Evolutionary conservation across 163 green algal genomes (phyloP), one percentile per base, ranked within the genome.

Genomic region (Prototheca stagnorum): DNA sequence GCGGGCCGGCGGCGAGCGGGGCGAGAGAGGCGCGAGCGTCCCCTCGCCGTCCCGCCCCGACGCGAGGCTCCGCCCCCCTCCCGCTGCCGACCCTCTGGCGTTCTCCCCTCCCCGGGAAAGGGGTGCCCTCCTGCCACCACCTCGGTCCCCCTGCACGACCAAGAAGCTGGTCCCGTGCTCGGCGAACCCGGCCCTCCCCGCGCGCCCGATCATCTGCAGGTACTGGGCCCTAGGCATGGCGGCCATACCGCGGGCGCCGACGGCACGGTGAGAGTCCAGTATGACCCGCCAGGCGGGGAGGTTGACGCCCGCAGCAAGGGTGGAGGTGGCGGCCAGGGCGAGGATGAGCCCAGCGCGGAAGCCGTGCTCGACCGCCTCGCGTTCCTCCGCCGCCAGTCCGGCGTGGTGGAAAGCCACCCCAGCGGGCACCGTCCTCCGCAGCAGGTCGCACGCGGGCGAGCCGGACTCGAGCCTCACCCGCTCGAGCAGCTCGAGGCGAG

Each of bases 241-340:
- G n/a, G n/a, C n/a, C n/a, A n/a, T n/a, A n/a, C n/a, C n/a, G n/a
- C n/a, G n/a, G n/a, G n/a, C n/a, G 48, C 9, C 54, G 53, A 17
- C 44, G 34, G 17, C 52, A 52, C 37, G 46, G 40, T 36, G 29
- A 24, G 27, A 68, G 53, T 41, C 26, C 64, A 97, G 82, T 39
- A 97, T 91, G 24, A 97, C 88, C 0, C 88, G 67, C 11, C 81
- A 59, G 6, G 81, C 88, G 0, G 89, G 89, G 53, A 98, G 75
- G 70, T 98, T 98, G 35, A 97, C 81, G 21, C 89, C 89, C 5
- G 87, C 81, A 21, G 88, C 85, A 37, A 98, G 57, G 0, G 88
- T 96, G 47, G 79, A 87, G 1, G 88, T 97, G 23, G 79, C 80
- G 23, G 62, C 67, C 22, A 97, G 60, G 26, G 95, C 77, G 2